Conservation (phyloP, 305 asterid genomes). For the Solanum hybrid region DNA sequence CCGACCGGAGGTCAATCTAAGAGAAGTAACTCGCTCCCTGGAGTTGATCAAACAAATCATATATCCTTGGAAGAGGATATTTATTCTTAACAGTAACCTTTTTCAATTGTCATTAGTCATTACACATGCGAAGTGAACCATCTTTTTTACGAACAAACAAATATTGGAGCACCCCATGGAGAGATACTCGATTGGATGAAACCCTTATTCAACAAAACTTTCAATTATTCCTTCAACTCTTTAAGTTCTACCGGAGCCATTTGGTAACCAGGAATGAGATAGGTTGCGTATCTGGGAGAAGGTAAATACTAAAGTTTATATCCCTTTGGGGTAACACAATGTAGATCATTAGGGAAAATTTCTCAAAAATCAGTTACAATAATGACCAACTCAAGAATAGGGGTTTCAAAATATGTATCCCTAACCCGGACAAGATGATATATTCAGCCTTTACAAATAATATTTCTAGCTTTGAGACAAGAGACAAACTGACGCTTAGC, state of each 20-base stretch:
- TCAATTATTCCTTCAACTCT: neutral
- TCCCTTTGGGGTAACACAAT: neutral
- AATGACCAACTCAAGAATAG: neutral
- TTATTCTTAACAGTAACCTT: neutral
- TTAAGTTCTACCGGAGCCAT: neutral
- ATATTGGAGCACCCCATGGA: neutral
- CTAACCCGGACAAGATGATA: neutral
- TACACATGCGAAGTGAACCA: neutral
- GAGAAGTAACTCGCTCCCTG: neutral
- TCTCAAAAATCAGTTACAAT: neutral
- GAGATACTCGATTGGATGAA: neutral
- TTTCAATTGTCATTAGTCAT: neutral
- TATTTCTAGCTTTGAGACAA: neutral
- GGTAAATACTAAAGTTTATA: neutral
- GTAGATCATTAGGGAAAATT: neutral
- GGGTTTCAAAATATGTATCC: neutral
- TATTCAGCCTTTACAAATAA: neutral
- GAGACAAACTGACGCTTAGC: neutral
- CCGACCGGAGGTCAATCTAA: neutral
- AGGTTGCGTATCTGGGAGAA: neutral
- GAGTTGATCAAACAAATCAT: neutral
- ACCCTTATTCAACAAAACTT: neutral
- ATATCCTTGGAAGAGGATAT: neutral
- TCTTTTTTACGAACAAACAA: neutral
- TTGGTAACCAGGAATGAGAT: neutral